Evolutionary conservation across 129 eudicot species (phyloP), one percentile per base, ranked within the genome.

Genomic region (Arctium minus): DNA sequence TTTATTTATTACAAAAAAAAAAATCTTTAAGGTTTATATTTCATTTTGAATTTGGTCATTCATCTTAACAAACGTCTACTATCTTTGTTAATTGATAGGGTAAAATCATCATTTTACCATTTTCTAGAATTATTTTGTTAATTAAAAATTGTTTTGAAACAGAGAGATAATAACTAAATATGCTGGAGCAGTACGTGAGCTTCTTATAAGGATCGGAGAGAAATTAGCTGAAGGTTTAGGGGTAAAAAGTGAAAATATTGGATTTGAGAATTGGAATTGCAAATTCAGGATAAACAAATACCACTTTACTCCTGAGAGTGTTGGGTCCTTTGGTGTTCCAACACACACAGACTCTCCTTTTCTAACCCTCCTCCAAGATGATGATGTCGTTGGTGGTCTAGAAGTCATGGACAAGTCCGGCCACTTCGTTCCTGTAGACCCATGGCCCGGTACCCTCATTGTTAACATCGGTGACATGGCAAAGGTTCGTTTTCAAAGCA

Each of bases 271-370:
- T 4, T 92, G 97, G 94, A 73, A 86, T 74, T 88, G 87, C 79
- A 92, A 86, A 77, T 92, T 90, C 73, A 89, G 94, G 86, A 90
- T 92, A 6, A 92, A 92, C 86, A 88, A 90, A 68, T 92, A 90
- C 86, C 75, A 48, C 70, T 92, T 89, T 76, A 85, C 64, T 13
- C 64, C 64, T 53, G 18, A 53, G 13, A 44, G 53, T 44, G 13
- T 44, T 44, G 53, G 53, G 53, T 44, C 53, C 9, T 3, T 1
- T 44, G 53, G 97, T 29, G 88, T 92, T 8, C 91, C 88, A 62
- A 75, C 83, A 7, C 97, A 92, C 79, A 92, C 97, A 0, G 94
- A 90, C 79, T 86, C 92, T 0, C 88, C 94, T 31, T 92, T 92
- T 27, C 88, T 92, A 29, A 90, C 97, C 12, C 53, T 92, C 32